Conservation (phyloP, 305 asterid species). For the Fraxinus floribunda region DNA sequence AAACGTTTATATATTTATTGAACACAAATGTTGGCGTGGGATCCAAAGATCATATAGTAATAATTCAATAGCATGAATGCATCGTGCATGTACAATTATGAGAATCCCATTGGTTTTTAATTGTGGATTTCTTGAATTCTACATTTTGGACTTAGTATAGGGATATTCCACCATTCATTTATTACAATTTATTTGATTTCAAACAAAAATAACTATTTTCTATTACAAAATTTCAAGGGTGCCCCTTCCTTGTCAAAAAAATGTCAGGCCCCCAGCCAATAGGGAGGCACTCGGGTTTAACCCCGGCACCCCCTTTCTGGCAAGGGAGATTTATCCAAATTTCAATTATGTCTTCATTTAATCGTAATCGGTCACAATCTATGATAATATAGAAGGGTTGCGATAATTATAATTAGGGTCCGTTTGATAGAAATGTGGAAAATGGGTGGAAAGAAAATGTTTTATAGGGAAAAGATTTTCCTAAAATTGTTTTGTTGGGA, state of each 20-base stretch:
- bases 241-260: too few relatives aligned
- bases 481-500: too few relatives aligned
- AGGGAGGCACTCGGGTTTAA: too few relatives aligned
- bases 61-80: neutral
- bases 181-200: neutral
- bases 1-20: neutral
- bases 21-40: conserved; percentile 5
- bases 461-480: too few relatives aligned
- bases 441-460: too few relatives aligned
- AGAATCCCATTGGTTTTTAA: conserved; percentile 7
- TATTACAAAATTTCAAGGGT: neutral
- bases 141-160: neutral
- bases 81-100: neutral
- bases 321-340: too few relatives aligned
- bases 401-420: too few relatives aligned
- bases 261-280: too few relatives aligned
- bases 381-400: neutral
- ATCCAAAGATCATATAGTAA: conserved; percentile 3
- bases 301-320: too few relatives aligned
- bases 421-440: too few relatives aligned
- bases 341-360: neutral
- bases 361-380: neutral
- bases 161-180: neutral
- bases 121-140: neutral
- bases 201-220: neutral